Conservation (phyloP, 441 rosid genomes). For the Croton setiger region DNA sequence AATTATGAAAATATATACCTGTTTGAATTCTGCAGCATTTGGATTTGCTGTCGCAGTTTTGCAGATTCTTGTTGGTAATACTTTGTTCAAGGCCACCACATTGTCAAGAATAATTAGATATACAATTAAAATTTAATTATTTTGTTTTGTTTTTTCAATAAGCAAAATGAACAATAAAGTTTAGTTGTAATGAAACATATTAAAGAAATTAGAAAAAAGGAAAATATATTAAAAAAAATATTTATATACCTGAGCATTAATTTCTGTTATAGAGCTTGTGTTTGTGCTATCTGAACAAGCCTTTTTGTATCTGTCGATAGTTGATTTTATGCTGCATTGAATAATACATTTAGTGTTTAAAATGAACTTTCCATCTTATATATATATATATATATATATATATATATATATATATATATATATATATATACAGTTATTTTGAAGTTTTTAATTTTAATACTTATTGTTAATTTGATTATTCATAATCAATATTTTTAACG, state of each 20-base stretch:
- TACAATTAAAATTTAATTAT: neutral
- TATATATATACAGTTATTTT: too few species aligned
- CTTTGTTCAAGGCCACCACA: conserved; percentile 28
- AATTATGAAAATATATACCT: conserved; percentile 58
- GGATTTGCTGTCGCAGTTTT: conserved; percentile 89
- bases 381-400: too few species aligned
- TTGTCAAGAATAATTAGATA: neutral
- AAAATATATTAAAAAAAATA: neutral
- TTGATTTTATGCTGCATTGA: conserved; percentile 62
- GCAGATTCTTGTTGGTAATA: conserved; percentile 97
- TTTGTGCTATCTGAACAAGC: conserved; percentile 70
- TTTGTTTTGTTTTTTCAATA: too few species aligned
- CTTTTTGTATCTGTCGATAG: conserved; percentile 95
- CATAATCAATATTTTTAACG: too few species aligned
- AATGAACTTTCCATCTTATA: too few species aligned
- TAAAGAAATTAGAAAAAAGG: neutral
- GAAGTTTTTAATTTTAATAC: too few species aligned
- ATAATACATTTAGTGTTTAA: neutral
- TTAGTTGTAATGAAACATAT: too few species aligned
- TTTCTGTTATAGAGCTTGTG: conserved; percentile 62
- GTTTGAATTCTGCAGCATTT: conserved; percentile 87
- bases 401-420: too few species aligned
- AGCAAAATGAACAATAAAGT: too few species aligned
- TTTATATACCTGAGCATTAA: conserved; percentile 98
- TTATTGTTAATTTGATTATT: too few species aligned